phyloP scores from a whole-genome alignment of 495 filamentous ascomycete genomes.

The Saxophila tyrrhenica region DNA sequence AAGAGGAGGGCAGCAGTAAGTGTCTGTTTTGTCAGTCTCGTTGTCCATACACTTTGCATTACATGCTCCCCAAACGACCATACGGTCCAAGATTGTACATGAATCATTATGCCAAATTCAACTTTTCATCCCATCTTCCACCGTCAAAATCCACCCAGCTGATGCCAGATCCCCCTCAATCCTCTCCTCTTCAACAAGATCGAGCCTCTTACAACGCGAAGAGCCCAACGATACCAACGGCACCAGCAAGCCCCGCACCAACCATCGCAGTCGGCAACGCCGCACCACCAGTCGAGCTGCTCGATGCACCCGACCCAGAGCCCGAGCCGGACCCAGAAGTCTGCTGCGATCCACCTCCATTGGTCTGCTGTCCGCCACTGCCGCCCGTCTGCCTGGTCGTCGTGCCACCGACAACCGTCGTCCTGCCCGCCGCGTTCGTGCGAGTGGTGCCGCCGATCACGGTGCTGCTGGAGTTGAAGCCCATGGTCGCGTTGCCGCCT shows the following conservation, averaged over 20 bases:
- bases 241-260: slow-evolving; percentile 28
- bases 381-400: slow-evolving; percentile 1
- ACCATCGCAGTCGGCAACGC: slow-evolving; percentile 25
- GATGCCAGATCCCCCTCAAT: not conserved
- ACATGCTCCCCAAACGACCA: not conserved
- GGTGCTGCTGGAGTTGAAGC: not conserved
- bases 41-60: no score
- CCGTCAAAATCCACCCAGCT: not conserved
- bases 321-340: not conserved
- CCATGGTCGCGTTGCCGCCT: not conserved
- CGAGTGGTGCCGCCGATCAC: not conserved
- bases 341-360: not conserved
- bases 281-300: slow-evolving; percentile 21
- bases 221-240: slow-evolving; percentile 30
- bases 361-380: not conserved
- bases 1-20: no score
- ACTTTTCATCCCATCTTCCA: not conserved
- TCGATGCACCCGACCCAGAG: slow-evolving; percentile 7
- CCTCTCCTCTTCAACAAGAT: not conserved
- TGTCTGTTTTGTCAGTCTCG: no score
- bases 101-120: not conserved
- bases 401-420: not conserved
- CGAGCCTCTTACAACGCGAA: slow-evolving; percentile 26
- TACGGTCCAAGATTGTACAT: not conserved
- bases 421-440: not conserved